Evolutionary conservation across 2,329 filamentous ascomycete genomes (phyloP).

Genomic region (Colletotrichum melonis): DNA sequence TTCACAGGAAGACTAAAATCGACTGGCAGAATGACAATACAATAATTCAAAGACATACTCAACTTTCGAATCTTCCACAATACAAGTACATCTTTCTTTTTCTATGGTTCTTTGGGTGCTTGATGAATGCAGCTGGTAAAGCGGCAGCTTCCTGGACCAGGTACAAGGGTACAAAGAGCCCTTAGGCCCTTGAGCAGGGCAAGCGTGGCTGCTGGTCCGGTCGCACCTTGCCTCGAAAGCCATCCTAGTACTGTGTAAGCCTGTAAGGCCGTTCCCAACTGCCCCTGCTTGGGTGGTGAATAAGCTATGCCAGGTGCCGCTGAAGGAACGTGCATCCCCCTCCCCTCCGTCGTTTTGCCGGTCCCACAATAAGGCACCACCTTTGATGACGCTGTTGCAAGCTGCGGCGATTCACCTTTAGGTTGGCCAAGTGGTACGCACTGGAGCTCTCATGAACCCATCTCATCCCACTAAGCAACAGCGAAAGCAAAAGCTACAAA

Average conservation of each 20-base stretch:
- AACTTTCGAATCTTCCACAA: neutral
- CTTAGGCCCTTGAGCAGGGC: neutral
- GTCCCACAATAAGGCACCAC: constrained; percentile 36
- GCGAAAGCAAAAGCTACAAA: constrained; percentile 5
- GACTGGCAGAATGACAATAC: neutral
- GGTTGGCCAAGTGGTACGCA: constrained; percentile 6
- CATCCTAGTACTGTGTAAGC: neutral
- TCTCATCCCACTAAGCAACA: constrained; percentile 15
- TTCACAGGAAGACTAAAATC: neutral
- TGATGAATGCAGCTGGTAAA: neutral
- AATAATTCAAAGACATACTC: neutral
- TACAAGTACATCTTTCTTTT: neutral
- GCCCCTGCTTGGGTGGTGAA: constrained; percentile 27
- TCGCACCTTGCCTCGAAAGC: constrained; percentile 1
- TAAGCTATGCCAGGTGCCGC: constrained; percentile 27
- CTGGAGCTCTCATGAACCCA: constrained; percentile 25
- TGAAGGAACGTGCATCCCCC: constrained; percentile 12
- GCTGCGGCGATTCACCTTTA: constrained; percentile 14
- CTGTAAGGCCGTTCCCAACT: neutral
- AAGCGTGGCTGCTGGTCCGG: constrained; percentile 23
- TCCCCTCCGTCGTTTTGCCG: constrained; percentile 34
- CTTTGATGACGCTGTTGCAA: constrained; percentile 34
- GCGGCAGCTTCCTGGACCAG: constrained; percentile 6
- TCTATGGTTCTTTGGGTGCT: neutral
- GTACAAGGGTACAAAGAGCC: constrained; percentile 12